A percentile compares a stretch with the other conserved stretches of the same genome.
phyloP scores from a whole-genome alignment of 2,329 filamentous ascomycete genomes.

The Sphaerulina vaccinii region DNA sequence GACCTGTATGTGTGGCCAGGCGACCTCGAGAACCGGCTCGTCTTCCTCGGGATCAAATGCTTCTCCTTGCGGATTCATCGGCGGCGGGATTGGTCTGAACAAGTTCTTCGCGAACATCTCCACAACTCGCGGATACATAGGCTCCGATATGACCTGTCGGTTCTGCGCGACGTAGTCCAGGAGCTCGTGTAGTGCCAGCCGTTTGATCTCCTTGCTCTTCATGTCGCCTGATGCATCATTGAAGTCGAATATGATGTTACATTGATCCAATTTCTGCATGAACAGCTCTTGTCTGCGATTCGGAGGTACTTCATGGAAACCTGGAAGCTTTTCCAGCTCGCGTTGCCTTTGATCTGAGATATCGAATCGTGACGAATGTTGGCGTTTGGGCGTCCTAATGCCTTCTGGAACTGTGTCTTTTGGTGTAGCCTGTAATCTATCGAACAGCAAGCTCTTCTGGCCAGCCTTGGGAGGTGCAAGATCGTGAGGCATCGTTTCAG shows the following conservation, averaged over 20 bases:
- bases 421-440: constrained; percentile 86
- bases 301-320: constrained; percentile 95
- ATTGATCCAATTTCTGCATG: constrained; percentile 99
- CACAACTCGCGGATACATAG: constrained; percentile 97
- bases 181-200: constrained; percentile 89
- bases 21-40: constrained; percentile 94
- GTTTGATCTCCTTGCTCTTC: constrained; percentile 99
- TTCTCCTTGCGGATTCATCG: constrained; percentile 96
- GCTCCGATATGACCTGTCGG: constrained; percentile 94
- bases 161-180: constrained; percentile 99
- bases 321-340: constrained; percentile 93
- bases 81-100: constrained; percentile 93
- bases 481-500: constrained; percentile 97
- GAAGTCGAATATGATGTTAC: constrained; percentile 99
- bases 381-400: constrained; percentile 88
- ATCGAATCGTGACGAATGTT: constrained; percentile 96
- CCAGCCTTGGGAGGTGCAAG: constrained; percentile 90
- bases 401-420: constrained; percentile 90
- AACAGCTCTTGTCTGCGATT: constrained; percentile 94
- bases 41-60: constrained; percentile 98
- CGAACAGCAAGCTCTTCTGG: constrained; percentile 83
- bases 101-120: constrained; percentile 99
- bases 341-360: constrained; percentile 86
- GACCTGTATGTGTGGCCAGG: constrained; percentile 98
- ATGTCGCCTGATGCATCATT: constrained; percentile 97